A percentile compares a stretch with the other conserved stretches of the same genome.
phyloP scores from a whole-genome alignment of 148 eudicot species.

The Cornus suecica region DNA sequence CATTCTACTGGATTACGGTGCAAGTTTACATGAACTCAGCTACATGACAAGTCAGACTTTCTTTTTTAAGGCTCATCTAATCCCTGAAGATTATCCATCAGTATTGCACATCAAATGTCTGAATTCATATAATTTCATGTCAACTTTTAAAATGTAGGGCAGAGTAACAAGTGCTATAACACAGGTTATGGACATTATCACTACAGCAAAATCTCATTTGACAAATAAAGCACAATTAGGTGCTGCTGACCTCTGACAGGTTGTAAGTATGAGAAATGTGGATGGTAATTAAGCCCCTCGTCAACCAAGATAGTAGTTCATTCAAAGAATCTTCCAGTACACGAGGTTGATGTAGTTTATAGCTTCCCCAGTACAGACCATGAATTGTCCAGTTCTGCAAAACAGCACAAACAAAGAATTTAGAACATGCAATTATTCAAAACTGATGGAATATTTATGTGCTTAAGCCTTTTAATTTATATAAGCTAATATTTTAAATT shows the following conservation, averaged over 20 bases:
- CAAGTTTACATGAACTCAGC: background rate
- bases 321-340: slow-evolving; percentile 68
- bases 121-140: background rate
- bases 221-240: background rate
- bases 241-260: slow-evolving; percentile 60
- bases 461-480: background rate
- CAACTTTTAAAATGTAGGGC: background rate
- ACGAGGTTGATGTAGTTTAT: slow-evolving; percentile 57
- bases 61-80: background rate
- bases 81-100: background rate
- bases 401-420: slow-evolving; percentile 6
- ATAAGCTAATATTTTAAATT: too few relatives aligned
- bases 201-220: slow-evolving; percentile 2
- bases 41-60: background rate
- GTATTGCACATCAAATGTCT: background rate
- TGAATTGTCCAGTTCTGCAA: slow-evolving; percentile 95
- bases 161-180: background rate
- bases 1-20: background rate
- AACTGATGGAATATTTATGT: background rate
- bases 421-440: background rate
- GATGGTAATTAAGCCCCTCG: slow-evolving; percentile 58
- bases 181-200: background rate
- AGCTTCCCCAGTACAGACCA: slow-evolving; percentile 97
- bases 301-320: slow-evolving; percentile 79
- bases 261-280: slow-evolving; percentile 65